phyloP scores from a whole-genome alignment of 192 early-diverging fungal genomes.

The Umbelopsis vinacea region DNA sequence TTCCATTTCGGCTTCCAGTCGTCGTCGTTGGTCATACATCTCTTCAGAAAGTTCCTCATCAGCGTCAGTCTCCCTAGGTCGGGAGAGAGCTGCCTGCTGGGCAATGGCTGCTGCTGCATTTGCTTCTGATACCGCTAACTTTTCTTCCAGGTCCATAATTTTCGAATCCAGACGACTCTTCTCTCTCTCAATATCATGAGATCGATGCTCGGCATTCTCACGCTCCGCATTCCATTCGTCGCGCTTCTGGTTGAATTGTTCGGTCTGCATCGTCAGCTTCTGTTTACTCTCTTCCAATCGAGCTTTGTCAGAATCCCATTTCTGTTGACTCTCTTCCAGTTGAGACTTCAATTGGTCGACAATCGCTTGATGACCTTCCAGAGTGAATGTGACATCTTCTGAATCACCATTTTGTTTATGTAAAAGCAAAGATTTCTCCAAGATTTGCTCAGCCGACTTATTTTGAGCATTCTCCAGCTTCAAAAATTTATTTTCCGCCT shows the following conservation, averaged over 20 bases:
- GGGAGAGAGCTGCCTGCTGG: slow-evolving; percentile 28
- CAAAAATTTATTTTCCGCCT: slow-evolving; percentile 73
- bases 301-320: slow-evolving; percentile 14
- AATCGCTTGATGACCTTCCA: slow-evolving; percentile 34
- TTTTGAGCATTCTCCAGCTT: slow-evolving; percentile 69
- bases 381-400: slow-evolving; percentile 20
- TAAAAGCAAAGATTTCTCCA: slow-evolving; percentile 43
- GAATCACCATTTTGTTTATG: slow-evolving; percentile 7
- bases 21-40: slow-evolving; percentile 25
- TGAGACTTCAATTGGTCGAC: slow-evolving; percentile 31
- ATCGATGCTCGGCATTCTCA: slow-evolving; percentile 37
- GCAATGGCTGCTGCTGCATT: slow-evolving; percentile 37
- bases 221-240: slow-evolving; percentile 33
- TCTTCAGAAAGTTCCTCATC: slow-evolving; percentile 25
- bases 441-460: slow-evolving; percentile 58
- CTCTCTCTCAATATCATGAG: slow-evolving; percentile 41
- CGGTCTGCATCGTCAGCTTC: slow-evolving; percentile 21
- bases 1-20: slow-evolving; percentile 43
- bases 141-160: slow-evolving; percentile 46
- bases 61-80: slow-evolving; percentile 30
- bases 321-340: slow-evolving; percentile 19
- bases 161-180: slow-evolving; percentile 44
- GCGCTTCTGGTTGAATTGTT: slow-evolving; percentile 28
- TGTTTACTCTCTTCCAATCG: slow-evolving; percentile 12
- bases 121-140: slow-evolving; percentile 32